Conservation (phyloP, 108 stramenopile species). For the Nitzschia putrida region DNA sequence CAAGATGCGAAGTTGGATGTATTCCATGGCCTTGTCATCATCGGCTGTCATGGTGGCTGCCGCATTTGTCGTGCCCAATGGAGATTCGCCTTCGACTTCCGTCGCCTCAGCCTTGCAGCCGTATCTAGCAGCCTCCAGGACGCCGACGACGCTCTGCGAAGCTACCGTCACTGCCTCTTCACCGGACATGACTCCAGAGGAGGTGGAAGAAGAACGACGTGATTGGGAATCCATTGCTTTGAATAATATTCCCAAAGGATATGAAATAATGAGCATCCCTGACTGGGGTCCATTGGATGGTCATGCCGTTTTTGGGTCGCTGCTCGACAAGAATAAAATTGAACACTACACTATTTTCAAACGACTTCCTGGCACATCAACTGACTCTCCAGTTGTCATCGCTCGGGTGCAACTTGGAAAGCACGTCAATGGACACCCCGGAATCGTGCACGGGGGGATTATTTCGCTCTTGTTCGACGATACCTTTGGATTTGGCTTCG, state of each 20-base stretch:
- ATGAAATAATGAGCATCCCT: slow-evolving; percentile 29
- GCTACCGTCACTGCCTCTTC: not conserved
- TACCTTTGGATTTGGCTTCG: slow-evolving; percentile 49
- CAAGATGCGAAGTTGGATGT: not conserved
- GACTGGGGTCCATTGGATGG: slow-evolving; percentile 17
- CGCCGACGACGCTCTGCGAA: not conserved
- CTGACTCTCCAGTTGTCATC: slow-evolving; percentile 32
- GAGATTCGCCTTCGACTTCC: too few species aligned
- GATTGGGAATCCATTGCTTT: too few species aligned
- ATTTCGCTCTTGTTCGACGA: slow-evolving; percentile 60
- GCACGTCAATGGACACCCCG: slow-evolving; percentile 50
- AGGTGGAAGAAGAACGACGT: not conserved
- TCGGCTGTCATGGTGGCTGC: not conserved
- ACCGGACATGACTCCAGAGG: not conserved
- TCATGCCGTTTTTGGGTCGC: slow-evolving; percentile 44
- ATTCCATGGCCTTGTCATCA: not conserved
- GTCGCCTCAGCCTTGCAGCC: too few species aligned
- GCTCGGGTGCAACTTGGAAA: slow-evolving; percentile 47
- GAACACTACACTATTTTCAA: slow-evolving; percentile 44
- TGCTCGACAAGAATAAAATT: slow-evolving; percentile 35
- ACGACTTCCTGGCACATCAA: slow-evolving; percentile 2
- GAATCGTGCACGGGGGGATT: slow-evolving; percentile 65
- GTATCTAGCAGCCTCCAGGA: too few species aligned
- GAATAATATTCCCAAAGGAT: slow-evolving; percentile 2
- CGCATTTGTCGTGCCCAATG: not conserved